phyloP scores from a whole-genome alignment of 2,329 filamentous ascomycete species.

The Pseudogymnoascus sp. region DNA sequence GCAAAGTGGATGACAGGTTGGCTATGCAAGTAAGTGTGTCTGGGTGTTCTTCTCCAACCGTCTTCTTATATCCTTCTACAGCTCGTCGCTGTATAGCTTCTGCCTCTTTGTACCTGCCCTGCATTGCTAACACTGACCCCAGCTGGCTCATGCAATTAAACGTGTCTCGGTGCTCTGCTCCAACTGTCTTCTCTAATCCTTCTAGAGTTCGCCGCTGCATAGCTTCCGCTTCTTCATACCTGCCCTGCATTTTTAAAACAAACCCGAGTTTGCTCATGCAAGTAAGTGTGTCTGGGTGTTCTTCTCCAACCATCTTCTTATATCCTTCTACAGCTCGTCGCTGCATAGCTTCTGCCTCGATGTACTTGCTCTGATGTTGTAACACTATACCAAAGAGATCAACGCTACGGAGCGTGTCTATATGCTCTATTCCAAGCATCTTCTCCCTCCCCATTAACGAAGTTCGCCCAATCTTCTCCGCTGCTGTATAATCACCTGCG shows the following conservation, averaged over 20 bases:
- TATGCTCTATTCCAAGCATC: not conserved
- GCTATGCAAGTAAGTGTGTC: conserved; percentile 1
- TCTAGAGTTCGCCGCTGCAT: not conserved
- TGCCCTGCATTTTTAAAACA: not conserved
- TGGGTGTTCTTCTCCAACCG: conserved; percentile 11
- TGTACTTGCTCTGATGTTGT: not conserved
- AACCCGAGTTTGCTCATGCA: conserved; percentile 14
- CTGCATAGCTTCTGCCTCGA: conserved; percentile 2
- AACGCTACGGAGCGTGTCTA: conserved; percentile 10
- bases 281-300: conserved; percentile 17
- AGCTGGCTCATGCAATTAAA: not conserved
- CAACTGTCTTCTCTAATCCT: not conserved
- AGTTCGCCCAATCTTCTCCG: too few relatives aligned
- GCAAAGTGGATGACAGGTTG: not conserved
- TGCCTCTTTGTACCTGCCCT: conserved; percentile 8
- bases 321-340: not conserved
- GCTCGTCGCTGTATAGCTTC: not conserved
- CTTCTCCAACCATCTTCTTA: conserved; percentile 15
- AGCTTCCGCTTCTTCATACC: not conserved
- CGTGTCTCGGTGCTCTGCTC: not conserved
- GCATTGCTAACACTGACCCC: not conserved
- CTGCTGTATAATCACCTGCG: too few relatives aligned
- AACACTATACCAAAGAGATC: conserved; percentile 9
- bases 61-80: not conserved
- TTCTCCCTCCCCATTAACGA: not conserved